Conservation (phyloP, 192 early-diverging fungal species). For the Coemansia sp. region DNA sequence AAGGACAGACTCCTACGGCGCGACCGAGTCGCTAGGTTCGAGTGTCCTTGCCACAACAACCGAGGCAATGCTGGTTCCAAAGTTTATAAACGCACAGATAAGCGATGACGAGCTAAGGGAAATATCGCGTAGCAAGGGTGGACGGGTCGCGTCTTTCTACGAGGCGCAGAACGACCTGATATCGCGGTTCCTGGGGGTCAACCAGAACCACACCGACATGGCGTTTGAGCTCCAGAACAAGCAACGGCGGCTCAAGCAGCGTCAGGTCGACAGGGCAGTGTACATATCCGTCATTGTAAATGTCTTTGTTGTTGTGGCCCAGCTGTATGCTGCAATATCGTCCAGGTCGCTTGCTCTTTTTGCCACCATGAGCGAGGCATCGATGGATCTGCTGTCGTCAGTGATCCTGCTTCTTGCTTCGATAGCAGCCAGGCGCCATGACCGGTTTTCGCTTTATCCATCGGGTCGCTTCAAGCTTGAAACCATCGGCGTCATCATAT, state of each 20-base stretch:
- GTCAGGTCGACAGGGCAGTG: constrained; percentile 60
- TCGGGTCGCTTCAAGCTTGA: constrained; percentile 76
- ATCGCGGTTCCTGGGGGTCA: constrained; percentile 41
- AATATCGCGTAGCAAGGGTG: constrained; percentile 32
- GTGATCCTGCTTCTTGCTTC: constrained; percentile 64
- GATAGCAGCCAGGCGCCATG: constrained; percentile 56
- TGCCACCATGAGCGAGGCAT: constrained; percentile 78
- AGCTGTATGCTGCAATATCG: constrained; percentile 71
- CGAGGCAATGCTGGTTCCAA: constrained; percentile 45
- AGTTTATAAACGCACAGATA: constrained; percentile 48
- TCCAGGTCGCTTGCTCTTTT: constrained; percentile 75
- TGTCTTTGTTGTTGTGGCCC: constrained; percentile 64
- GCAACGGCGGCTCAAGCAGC: constrained; percentile 32
- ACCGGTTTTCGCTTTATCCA: constrained; percentile 70
- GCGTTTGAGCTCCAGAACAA: constrained; percentile 39
- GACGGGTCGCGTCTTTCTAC: constrained; percentile 47
- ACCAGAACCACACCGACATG: constrained; percentile 51
- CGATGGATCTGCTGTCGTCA: constrained; percentile 76
- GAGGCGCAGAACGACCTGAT: constrained; percentile 55
- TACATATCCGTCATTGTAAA: constrained; percentile 69
- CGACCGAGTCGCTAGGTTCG: constrained; percentile 22
- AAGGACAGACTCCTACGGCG: neutral
- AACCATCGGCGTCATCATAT: constrained; percentile 77
- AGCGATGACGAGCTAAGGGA: constrained; percentile 31
- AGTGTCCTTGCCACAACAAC: constrained; percentile 23